Conservation (phyloP, 345 rosid species). For the Physaria fendleri region DNA sequence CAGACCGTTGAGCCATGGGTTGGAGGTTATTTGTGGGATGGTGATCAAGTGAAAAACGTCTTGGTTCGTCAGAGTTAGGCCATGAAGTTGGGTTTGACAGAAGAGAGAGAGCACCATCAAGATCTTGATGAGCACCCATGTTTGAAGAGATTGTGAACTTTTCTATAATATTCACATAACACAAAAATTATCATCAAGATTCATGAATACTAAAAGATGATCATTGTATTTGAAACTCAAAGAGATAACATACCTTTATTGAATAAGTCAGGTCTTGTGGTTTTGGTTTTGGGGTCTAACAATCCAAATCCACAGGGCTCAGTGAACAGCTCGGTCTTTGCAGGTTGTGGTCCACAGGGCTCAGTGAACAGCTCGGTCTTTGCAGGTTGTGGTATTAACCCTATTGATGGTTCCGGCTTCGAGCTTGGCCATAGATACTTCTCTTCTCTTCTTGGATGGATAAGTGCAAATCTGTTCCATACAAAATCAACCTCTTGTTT, state of each 20-base stretch:
- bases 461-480: slow-evolving; percentile 44
- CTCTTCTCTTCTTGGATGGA: slow-evolving; percentile 36
- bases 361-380: slow-evolving; percentile 33
- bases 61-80: slow-evolving; percentile 43
- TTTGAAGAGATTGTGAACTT: slow-evolving; percentile 49
- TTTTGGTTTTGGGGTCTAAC: slow-evolving; percentile 19
- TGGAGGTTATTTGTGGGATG: slow-evolving; percentile 33
- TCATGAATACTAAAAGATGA: not conserved
- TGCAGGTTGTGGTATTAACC: slow-evolving; percentile 31
- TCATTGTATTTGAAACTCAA: not conserved
- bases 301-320: slow-evolving; percentile 33
- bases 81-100: slow-evolving; percentile 77
- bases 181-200: not conserved
- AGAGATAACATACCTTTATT: slow-evolving; percentile 35
- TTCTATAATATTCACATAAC: slow-evolving; percentile 37
- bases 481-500: slow-evolving; percentile 51
- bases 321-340: slow-evolving; percentile 34
- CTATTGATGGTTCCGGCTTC: slow-evolving; percentile 46
- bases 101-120: slow-evolving; percentile 99
- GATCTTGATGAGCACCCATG: slow-evolving; percentile 50
- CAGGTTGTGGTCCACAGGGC: slow-evolving; percentile 31
- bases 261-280: slow-evolving; percentile 17
- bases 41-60: slow-evolving; percentile 36
- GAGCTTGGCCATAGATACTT: slow-evolving; percentile 40
- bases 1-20: slow-evolving; percentile 26